A percentile compares a stretch with the other conserved stretches of the same genome.
Evolutionary conservation across 768 basidiomycete genomes (phyloP).

Genomic region (Termitomyces sp.): DNA sequence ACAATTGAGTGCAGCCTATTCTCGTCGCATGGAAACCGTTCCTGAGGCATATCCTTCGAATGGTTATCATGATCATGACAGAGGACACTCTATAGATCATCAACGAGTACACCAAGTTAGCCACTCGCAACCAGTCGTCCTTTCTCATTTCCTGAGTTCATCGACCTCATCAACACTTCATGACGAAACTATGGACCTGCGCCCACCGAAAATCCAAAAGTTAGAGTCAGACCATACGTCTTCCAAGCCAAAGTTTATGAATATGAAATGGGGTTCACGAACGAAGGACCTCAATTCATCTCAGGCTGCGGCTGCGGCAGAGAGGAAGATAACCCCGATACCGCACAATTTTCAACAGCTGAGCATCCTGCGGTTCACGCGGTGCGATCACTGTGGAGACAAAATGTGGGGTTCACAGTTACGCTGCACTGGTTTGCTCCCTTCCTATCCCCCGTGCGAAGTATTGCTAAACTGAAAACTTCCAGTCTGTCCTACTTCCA

Average conservation of each 20-base stretch:
- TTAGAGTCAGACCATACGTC: constrained; percentile 43
- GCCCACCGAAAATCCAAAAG: constrained; percentile 32
- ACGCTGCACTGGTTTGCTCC: constrained; percentile 72
- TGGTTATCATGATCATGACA: constrained; percentile 15
- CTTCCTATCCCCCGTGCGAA: neutral
- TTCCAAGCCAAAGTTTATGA: constrained; percentile 56
- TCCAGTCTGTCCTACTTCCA: constrained; percentile 75
- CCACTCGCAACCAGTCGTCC: constrained; percentile 20
- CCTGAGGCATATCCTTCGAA: constrained; percentile 28
- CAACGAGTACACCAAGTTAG: constrained; percentile 20
- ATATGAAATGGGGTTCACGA: constrained; percentile 64
- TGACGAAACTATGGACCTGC: constrained; percentile 40
- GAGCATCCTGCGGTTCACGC: constrained; percentile 80
- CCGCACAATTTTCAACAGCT: constrained; percentile 89
- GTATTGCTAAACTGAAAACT: neutral
- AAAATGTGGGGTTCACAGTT: constrained; percentile 99
- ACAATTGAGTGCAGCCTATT: constrained; percentile 78
- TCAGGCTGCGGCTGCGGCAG: constrained; percentile 16
- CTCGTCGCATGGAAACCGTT: constrained; percentile 65
- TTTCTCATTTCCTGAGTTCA: constrained; percentile 33
- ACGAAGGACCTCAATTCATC: constrained; percentile 37
- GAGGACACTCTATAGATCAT: constrained; percentile 22
- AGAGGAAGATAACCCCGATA: constrained; percentile 32
- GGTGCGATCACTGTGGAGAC: constrained; percentile 94
- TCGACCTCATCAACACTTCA: constrained; percentile 43